Evolutionary conservation across 2,329 filamentous ascomycete genomes (phyloP).

Genomic region (Aspergillus felis): DNA sequence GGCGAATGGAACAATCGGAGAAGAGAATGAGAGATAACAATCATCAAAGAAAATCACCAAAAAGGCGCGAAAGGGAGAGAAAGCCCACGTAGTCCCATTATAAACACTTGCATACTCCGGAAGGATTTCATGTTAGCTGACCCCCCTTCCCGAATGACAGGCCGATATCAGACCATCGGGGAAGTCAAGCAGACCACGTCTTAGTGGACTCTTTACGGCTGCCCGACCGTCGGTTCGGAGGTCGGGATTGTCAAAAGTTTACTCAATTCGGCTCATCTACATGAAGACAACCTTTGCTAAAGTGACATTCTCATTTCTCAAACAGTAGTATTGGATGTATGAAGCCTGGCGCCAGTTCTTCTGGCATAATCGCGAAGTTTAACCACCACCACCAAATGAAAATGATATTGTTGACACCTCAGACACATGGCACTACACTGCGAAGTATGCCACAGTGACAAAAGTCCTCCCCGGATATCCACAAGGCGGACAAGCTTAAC

Average conservation of each 20-base stretch:
- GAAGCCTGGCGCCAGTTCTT: too few species aligned
- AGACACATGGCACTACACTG: background rate
- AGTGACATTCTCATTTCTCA: background rate
- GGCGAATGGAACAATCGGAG: background rate
- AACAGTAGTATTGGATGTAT: too few species aligned
- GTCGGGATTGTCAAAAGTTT: background rate
- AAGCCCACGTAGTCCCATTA: background rate
- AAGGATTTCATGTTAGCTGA: background rate
- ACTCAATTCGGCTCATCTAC: too few species aligned
- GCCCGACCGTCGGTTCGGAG: constrained; percentile 11
- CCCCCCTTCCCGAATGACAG: background rate
- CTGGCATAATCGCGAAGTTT: too few species aligned
- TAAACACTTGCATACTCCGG: constrained; percentile 2
- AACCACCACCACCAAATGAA: background rate
- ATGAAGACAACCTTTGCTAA: background rate
- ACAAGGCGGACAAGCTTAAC: constrained; percentile 1
- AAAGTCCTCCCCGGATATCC: too few species aligned
- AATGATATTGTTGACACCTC: background rate
- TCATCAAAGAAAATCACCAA: background rate
- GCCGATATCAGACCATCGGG: constrained; percentile 8
- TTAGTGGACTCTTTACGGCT: constrained; percentile 6
- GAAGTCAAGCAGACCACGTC: constrained; percentile 9
- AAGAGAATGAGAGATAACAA: background rate
- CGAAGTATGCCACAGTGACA: too few species aligned
- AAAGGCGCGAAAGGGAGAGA: background rate